phyloP scores from a whole-genome alignment of 202 grass and related monocot species.

The Saccharum hybrid region DNA sequence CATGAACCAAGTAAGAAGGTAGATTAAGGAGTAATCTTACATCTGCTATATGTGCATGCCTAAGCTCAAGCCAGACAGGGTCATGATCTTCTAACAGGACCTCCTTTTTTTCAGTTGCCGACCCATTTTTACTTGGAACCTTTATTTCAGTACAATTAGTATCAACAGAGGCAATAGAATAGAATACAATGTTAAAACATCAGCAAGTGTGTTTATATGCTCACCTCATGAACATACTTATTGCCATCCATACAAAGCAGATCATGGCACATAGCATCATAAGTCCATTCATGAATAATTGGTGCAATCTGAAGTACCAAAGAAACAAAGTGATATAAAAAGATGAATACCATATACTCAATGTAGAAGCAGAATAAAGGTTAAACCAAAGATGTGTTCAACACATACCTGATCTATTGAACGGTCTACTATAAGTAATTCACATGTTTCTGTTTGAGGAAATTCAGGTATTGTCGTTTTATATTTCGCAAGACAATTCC shows the following conservation, averaged over 20 bases:
- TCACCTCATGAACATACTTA: slow-evolving; percentile 94
- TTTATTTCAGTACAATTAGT: slow-evolving; percentile 18
- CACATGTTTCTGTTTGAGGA: slow-evolving; percentile 88
- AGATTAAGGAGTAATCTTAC: slow-evolving; percentile 54
- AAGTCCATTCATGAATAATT: slow-evolving; percentile 98
- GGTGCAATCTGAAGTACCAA: slow-evolving; percentile 74
- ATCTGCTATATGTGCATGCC: slow-evolving; percentile 93
- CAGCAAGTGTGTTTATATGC: slow-evolving; percentile 27
- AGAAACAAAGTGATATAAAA: slow-evolving; percentile 41
- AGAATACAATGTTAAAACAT: slow-evolving; percentile 33
- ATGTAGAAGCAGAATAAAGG: slow-evolving; percentile 11
- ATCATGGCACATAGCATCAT: slow-evolving; percentile 97
- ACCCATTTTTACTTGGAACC: slow-evolving; percentile 77
- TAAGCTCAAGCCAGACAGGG: slow-evolving; percentile 94
- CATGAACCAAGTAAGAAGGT: slow-evolving; percentile 16
- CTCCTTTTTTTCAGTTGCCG: slow-evolving; percentile 73
- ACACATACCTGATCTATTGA: slow-evolving; percentile 80
- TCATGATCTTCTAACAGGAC: slow-evolving; percentile 91
- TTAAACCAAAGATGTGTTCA: slow-evolving; percentile 37
- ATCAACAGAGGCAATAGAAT: slow-evolving; percentile 23
- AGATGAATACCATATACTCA: slow-evolving; percentile 29
- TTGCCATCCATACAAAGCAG: slow-evolving; percentile 92
- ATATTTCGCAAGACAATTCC: slow-evolving; percentile 78
- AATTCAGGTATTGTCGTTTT: slow-evolving; percentile 77
- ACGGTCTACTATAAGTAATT: slow-evolving; percentile 91